Base-by-base conservation (phyloP, 306 rosid species). In the Prunus salicina region DNA sequence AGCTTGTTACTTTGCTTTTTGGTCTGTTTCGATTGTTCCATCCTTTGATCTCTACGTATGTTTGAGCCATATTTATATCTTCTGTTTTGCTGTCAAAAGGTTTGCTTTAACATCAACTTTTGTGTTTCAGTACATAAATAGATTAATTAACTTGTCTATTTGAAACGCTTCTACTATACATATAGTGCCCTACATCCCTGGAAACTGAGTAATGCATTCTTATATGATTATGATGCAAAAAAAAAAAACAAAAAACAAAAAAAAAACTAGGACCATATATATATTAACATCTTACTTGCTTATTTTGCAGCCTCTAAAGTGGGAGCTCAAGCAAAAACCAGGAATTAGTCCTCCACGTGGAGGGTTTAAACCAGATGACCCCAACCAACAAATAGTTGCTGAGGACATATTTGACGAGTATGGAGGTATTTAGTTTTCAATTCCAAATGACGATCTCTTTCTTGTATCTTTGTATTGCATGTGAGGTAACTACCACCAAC, bases 311-410 rank as follows among this genome's bases (percentile, higher is more conserved):
- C 93, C 96, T 80, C 80, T 95, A 50, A 95, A 89, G 88, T 95
- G 98, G 98, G 98, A 95, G 81, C 93, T 95, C 73, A 95, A 95
- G 91, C 97, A 95, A 86, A 92, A 81, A 83, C 98, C 98, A n/a
- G 98, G 98, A 83, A 90, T 92, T 43, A 95, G 98, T 80, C 98
- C 98, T 75, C 98, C 98, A 28, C 98, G 93, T 41, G 98, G 98
- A 89, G 98, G 98, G 53, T 95, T 95, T 78, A 87, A 79, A 60
- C 82, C 88, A 9, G 98, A 95, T 73, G 98, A 95, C 66, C 98
- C 97, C 69, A 95, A 95, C 86, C 98, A 95, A 82, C 98, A 95
- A 83, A 95, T 95, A 83, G 97, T 92, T 78, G 93, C 95, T 13
- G 98, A 91, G 78, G 97, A 91, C 72, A 92, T 95, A 86, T 95